Percentiles rank a stretch among this genome's conserved stretches.
phyloP scores from a whole-genome alignment of 2,329 filamentous ascomycete species.

The Sclerotinia glacialis region DNA sequence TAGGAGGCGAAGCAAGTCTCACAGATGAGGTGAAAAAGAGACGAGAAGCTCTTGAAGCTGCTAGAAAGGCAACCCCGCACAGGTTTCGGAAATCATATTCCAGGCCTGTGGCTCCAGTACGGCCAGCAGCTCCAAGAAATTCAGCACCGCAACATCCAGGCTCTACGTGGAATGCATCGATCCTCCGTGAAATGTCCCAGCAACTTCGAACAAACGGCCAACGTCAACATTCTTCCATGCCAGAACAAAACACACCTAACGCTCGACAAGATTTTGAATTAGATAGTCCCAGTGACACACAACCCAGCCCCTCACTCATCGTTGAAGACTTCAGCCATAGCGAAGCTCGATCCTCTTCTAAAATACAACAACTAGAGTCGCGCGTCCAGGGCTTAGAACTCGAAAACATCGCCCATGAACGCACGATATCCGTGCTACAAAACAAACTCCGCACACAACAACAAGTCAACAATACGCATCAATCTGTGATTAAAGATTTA shows the following conservation, averaged over 20 bases:
- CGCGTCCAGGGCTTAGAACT: constrained; percentile 8
- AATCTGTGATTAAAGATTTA: constrained; percentile 15
- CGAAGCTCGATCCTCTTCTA: background rate
- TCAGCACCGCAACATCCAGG: background rate
- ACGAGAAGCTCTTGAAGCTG: constrained; percentile 7
- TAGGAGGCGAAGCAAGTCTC: background rate
- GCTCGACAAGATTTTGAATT: background rate
- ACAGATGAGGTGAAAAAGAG: constrained; percentile 11
- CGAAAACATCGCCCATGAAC: constrained; percentile 10
- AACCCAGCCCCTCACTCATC: background rate
- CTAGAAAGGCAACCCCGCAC: background rate
- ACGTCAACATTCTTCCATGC: background rate
- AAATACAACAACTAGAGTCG: background rate
- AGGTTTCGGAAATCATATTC: background rate
- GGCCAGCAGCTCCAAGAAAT: background rate
- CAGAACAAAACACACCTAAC: background rate
- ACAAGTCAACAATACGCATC: constrained; percentile 17
- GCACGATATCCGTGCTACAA: background rate
- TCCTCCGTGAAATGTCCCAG: background rate
- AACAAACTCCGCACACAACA: constrained; percentile 15
- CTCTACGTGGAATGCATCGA: background rate
- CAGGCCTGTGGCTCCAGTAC: background rate
- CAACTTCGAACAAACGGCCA: background rate
- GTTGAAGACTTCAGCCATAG: background rate
- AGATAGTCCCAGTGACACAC: constrained; percentile 1